A percentile compares a stretch with the other conserved stretches of the same genome.
Conservation (phyloP, 2,329 filamentous ascomycete genomes). For the Penicillium freii region DNA sequence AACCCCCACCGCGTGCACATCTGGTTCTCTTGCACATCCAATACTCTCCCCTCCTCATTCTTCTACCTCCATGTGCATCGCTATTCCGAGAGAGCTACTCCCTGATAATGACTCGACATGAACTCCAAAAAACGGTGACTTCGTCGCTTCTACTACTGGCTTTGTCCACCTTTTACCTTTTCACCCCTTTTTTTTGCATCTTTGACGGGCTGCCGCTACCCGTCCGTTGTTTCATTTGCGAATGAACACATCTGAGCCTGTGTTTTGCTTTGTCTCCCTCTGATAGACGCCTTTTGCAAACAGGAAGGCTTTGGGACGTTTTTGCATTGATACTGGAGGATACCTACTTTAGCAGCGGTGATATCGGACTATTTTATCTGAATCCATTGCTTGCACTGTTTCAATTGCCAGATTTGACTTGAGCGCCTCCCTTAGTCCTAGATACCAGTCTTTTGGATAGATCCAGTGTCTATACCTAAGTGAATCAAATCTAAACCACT, state of each 20-base stretch:
- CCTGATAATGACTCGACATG: constrained; percentile 25
- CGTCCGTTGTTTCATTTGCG: neutral
- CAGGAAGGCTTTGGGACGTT: constrained; percentile 3
- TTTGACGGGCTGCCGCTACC: constrained; percentile 11
- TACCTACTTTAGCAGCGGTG: neutral
- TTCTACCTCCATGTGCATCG: constrained; percentile 10
- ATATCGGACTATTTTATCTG: constrained; percentile 7
- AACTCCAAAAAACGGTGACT: constrained; percentile 22
- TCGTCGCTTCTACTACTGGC: constrained; percentile 17
- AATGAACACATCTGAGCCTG: neutral
- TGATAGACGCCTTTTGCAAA: constrained; percentile 6
- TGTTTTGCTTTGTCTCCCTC: neutral
- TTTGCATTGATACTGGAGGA: constrained; percentile 1
- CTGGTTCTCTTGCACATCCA: neutral
- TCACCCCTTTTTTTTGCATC: constrained; percentile 1
- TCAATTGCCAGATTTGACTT: neutral
- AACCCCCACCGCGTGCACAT: constrained; percentile 19
- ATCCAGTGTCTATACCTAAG: neutral
- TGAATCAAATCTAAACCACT: constrained; percentile 11
- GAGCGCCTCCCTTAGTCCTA: constrained; percentile 1
- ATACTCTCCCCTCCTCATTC: neutral
- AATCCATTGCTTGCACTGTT: constrained; percentile 5
- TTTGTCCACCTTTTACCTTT: constrained; percentile 11
- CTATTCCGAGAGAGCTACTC: constrained; percentile 9
- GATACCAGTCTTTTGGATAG: constrained; percentile 2